Percentiles rank a stretch among this genome's conserved stretches.
Conservation (phyloP, 352 stramenopile species). For the Globisporangium perplexum region DNA sequence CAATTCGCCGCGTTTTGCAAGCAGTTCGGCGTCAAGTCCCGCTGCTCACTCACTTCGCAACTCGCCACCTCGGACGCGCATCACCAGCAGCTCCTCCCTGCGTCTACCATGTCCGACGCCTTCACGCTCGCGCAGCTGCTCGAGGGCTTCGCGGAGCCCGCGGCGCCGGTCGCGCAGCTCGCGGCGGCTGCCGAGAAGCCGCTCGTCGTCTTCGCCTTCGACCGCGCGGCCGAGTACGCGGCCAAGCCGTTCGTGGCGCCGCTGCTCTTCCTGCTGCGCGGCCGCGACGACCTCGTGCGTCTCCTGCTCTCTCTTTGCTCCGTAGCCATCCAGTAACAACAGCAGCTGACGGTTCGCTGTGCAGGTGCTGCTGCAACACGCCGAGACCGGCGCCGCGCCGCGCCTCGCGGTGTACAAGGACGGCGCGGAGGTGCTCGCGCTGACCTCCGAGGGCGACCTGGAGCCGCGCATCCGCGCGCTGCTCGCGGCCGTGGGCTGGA, state of each 20-base stretch:
- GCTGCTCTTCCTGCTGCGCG: slow-evolving; percentile 55
- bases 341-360: not conserved
- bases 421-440: slow-evolving; percentile 20
- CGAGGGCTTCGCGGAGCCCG: slow-evolving; percentile 1
- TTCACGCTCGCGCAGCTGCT: slow-evolving; percentile 11
- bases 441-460: slow-evolving; percentile 39
- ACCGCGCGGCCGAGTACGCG: slow-evolving; percentile 26
- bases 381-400: slow-evolving; percentile 24
- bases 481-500: slow-evolving; percentile 52
- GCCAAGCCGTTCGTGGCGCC: slow-evolving; percentile 43
- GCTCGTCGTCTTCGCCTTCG: slow-evolving; percentile 28
- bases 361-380: slow-evolving; percentile 35
- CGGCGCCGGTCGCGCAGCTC: slow-evolving; percentile 18
- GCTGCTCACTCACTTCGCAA: not conserved
- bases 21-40: no score
- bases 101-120: slow-evolving; percentile 5
- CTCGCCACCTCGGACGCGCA: not conserved
- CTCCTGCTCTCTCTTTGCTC: not conserved
- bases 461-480: slow-evolving; percentile 46
- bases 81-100: not conserved
- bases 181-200: slow-evolving; percentile 20
- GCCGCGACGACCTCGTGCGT: slow-evolving; percentile 54
- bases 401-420: slow-evolving; percentile 55
- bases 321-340: not conserved
- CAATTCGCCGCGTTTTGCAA: no score